Evolutionary conservation across 768 basidiomycete genomes (phyloP).

Genomic region (Mycena metata): DNA sequence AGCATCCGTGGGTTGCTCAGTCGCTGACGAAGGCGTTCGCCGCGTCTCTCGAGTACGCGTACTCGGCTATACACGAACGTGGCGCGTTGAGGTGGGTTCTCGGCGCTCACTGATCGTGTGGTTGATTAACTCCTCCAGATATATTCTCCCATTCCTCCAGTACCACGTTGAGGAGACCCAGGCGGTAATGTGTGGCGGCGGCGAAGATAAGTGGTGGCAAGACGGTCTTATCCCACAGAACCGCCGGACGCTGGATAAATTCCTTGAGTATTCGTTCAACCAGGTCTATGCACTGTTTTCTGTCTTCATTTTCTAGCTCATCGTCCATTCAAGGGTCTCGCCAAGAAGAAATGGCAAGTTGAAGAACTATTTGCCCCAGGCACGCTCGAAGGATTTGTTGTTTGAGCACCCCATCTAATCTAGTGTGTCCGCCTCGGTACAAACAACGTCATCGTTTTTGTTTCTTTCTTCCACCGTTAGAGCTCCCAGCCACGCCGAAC

Average conservation of each 20-base stretch:
- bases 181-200: conserved; percentile 20
- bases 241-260: conserved; percentile 30
- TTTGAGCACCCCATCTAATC: conserved; percentile 1
- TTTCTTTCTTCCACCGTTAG: too few species aligned
- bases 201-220: conserved; percentile 32
- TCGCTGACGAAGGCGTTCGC: conserved; percentile 34
- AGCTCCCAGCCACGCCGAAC: too few species aligned
- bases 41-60: conserved; percentile 29
- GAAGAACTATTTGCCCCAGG: conserved; percentile 30
- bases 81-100: conserved; percentile 21
- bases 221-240: conserved; percentile 35
- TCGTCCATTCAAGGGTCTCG: conserved; percentile 17
- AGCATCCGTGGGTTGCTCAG: conserved; percentile 28
- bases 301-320: background rate
- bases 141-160: conserved; percentile 26
- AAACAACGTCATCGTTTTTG: too few species aligned
- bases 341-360: conserved; percentile 31
- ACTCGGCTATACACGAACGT: conserved; percentile 35
- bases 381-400: conserved; percentile 13
- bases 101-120: background rate
- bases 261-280: conserved; percentile 35
- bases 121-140: background rate
- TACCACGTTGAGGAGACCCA: conserved; percentile 36
- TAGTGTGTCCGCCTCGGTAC: background rate
- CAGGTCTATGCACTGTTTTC: conserved; percentile 9